Conservation (phyloP, 768 basidiomycete species). For the Austroboletus festivus region DNA sequence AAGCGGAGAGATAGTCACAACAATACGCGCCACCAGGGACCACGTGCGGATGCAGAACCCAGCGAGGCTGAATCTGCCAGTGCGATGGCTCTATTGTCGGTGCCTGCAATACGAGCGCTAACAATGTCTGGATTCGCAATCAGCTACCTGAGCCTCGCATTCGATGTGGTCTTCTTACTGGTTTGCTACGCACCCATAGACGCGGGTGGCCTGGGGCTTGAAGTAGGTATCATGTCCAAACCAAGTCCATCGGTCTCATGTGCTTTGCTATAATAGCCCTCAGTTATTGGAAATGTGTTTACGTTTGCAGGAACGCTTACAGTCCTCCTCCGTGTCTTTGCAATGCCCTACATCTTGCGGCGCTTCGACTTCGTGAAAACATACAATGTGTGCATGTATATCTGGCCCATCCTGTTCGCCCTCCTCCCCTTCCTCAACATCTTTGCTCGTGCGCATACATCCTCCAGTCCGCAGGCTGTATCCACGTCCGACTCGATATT, state of each 20-base stretch:
- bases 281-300: slow-evolving; percentile 31
- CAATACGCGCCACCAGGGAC: neutral
- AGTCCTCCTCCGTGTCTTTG: too few relatives aligned
- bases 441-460: slow-evolving; percentile 34
- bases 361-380: slow-evolving; percentile 41
- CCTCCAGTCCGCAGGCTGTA: neutral
- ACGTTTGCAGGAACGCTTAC: slow-evolving; percentile 56
- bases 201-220: slow-evolving; percentile 54
- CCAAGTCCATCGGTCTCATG: neutral
- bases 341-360: slow-evolving; percentile 37
- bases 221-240: slow-evolving; percentile 35
- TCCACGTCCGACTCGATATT: slow-evolving; percentile 17
- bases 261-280: too few relatives aligned
- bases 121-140: slow-evolving; percentile 50
- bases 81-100: slow-evolving; percentile 39
- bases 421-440: slow-evolving; percentile 50
- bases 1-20: slow-evolving; percentile 2
- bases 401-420: too few relatives aligned
- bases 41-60: neutral
- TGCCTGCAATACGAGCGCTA: slow-evolving; percentile 50
- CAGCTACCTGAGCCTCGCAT: slow-evolving; percentile 51
- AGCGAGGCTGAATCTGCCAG: slow-evolving; percentile 16
- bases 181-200: slow-evolving; percentile 59
- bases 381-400: too few relatives aligned
- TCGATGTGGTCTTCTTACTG: slow-evolving; percentile 64